Evolutionary conservation across 208 protist genomes (phyloP).

Genomic region (Crithidia fasciculata): DNA sequence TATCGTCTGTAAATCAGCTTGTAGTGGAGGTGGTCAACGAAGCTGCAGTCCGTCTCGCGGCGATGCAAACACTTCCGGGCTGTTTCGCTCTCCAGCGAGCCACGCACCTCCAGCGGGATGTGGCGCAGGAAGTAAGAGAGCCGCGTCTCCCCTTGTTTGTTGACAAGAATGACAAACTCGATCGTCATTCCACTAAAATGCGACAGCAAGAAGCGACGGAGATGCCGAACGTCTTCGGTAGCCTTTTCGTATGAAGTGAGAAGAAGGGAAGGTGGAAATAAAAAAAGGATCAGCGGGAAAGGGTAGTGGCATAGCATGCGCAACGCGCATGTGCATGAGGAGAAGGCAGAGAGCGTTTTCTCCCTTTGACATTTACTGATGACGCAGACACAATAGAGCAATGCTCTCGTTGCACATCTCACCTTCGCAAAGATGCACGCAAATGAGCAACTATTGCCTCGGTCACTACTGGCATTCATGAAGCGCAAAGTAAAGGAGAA

Average conservation of each 20-base stretch:
- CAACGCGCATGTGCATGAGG: no score
- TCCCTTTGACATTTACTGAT: no score
- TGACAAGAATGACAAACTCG: conserved; percentile 96
- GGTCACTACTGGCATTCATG: no score
- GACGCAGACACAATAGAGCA: no score
- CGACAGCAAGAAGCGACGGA: neutral
- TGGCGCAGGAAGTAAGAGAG: conserved; percentile 92
- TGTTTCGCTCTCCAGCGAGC: conserved; percentile 92
- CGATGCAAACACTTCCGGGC: conserved; percentile 94
- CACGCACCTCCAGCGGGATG: conserved; percentile 78
- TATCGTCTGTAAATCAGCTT: conserved; percentile 96
- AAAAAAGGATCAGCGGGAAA: no score
- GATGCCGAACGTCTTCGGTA: neutral
- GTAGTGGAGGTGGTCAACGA: conserved; percentile 94
- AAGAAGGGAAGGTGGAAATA: no score
- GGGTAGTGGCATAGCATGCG: no score
- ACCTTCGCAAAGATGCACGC: no score
- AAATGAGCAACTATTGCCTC: no score
- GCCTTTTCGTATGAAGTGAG: no score
- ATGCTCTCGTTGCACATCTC: no score
- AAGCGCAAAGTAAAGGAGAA: neutral
- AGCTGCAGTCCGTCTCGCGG: conserved; percentile 90
- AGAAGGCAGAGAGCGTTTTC: no score
- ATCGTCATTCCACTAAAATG: conserved; percentile 61
- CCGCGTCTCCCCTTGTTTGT: conserved; percentile 97